Conservation (phyloP, 2,329 filamentous ascomycete genomes). For the Sphaerulina musiva region DNA sequence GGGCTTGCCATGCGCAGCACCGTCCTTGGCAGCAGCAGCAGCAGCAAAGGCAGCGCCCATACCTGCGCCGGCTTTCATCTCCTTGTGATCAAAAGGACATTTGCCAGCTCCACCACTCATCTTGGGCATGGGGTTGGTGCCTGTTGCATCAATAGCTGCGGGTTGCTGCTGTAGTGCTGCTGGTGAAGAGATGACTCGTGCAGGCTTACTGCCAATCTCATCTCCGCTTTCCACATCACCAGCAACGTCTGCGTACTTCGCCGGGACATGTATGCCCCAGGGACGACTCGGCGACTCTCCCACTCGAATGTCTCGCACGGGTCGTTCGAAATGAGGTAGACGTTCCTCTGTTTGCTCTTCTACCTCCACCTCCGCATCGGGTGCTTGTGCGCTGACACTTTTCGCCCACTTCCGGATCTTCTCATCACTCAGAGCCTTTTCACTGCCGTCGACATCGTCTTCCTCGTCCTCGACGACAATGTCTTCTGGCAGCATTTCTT, state of each 20-base stretch:
- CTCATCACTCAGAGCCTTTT: conserved; percentile 52
- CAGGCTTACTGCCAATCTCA: conserved; percentile 32
- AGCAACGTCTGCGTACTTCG: conserved; percentile 37
- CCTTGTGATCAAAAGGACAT: conserved; percentile 22
- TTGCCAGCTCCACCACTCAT: conserved; percentile 14
- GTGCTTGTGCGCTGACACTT: conserved; percentile 56
- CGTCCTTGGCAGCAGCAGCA: not conserved
- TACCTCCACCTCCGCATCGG: conserved; percentile 37
- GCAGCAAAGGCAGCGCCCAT: not conserved
- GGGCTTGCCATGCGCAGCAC: not conserved
- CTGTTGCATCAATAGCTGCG: conserved; percentile 4
- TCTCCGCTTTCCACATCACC: conserved; percentile 36
- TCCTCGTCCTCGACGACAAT: conserved; percentile 44
- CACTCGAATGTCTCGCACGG: conserved; percentile 81
- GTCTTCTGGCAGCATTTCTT: conserved; percentile 68
- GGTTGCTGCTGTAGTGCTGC: conserved; percentile 24
- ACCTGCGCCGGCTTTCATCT: not conserved
- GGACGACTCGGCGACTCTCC: conserved; percentile 89
- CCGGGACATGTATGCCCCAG: conserved; percentile 82
- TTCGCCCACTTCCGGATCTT: conserved; percentile 84
- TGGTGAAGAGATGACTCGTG: conserved; percentile 44
- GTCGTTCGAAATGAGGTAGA: conserved; percentile 71
- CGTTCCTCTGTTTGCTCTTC: conserved; percentile 52
- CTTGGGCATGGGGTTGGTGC: conserved; percentile 1
- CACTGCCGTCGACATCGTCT: conserved; percentile 28